Percentiles rank a stretch among this genome's conserved stretches.
Conservation (phyloP, 176 grass and related monocot genomes). For the Urochloa ruziziensis region DNA sequence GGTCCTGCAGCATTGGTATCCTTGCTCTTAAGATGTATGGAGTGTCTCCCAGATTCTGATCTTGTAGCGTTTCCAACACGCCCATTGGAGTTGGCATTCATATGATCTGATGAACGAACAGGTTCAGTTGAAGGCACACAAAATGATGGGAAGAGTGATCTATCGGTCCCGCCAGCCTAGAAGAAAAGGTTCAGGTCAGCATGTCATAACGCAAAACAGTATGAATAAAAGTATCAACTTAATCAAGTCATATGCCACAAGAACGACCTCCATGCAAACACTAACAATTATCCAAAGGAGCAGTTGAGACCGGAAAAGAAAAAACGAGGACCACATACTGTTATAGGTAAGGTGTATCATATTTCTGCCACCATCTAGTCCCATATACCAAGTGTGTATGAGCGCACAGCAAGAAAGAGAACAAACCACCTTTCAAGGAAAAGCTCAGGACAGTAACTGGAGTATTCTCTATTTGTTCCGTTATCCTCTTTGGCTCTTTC, state of each 20-base stretch:
- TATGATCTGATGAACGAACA: conserved; percentile 34
- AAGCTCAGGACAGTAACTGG: not conserved
- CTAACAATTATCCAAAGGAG: not conserved
- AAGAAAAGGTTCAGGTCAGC: conserved; percentile 20
- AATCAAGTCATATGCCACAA: not conserved
- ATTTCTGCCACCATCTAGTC: not conserved
- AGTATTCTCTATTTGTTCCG: not conserved
- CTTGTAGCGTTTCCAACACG: not conserved
- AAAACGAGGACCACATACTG: not conserved
- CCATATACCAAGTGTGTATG: not conserved
- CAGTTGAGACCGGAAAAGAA: not conserved
- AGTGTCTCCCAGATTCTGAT: conserved; percentile 42
- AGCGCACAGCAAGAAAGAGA: not conserved
- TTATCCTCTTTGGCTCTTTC: not conserved
- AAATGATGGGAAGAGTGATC: conserved; percentile 52
- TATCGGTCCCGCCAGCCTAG: conserved; percentile 54
- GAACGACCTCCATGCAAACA: not conserved
- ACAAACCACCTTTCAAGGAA: not conserved
- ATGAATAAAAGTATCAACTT: not conserved
- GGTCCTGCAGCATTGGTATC: conserved; percentile 18
- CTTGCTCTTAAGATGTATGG: conserved; percentile 35
- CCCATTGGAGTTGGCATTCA: conserved; percentile 34
- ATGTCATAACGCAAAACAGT: not conserved
- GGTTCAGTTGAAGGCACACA: conserved; percentile 46
- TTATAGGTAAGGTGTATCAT: conserved; percentile 1